Percentiles rank a stretch among this genome's conserved stretches.
Evolutionary conservation across 805 yeast species (phyloP).

Genomic region (Citeromyces matritensis): DNA sequence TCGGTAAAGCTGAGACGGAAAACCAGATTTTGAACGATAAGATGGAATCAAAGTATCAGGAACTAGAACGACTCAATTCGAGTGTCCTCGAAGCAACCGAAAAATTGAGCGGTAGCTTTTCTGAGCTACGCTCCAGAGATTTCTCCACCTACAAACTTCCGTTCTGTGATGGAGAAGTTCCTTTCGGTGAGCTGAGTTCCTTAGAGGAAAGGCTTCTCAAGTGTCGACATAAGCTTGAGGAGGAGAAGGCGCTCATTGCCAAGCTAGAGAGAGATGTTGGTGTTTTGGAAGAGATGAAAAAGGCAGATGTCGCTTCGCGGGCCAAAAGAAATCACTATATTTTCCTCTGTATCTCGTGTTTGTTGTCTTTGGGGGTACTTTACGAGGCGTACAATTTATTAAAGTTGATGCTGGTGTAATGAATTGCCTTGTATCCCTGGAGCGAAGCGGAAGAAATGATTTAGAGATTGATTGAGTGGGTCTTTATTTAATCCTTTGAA

Average conservation of each 20-base stretch:
- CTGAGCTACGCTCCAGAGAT: constrained; percentile 13
- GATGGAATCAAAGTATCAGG: constrained; percentile 10
- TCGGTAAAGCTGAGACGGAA: constrained; percentile 13
- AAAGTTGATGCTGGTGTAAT: too few relatives aligned
- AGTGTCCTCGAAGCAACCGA: constrained; percentile 12
- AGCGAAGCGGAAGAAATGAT: too few relatives aligned
- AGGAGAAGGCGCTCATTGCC: constrained; percentile 4
- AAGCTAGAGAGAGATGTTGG: constrained; percentile 11
- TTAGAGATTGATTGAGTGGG: too few relatives aligned
- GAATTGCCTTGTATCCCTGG: too few relatives aligned
- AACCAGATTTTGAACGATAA: constrained; percentile 12
- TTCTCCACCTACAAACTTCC: constrained; percentile 6
- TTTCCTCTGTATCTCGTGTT: too few relatives aligned
- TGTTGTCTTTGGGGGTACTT: too few relatives aligned
- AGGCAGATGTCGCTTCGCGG: too few relatives aligned
- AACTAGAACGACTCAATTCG: constrained; percentile 11
- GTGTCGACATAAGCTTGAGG: constrained; percentile 3
- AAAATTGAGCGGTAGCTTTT: constrained; percentile 13
- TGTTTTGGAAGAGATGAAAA: constrained; percentile 9
- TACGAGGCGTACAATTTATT: too few relatives aligned
- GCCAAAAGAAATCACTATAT: too few relatives aligned
- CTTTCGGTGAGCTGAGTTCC: constrained; percentile 13
- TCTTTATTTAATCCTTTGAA: too few relatives aligned
- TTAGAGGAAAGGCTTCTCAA: constrained; percentile 4
- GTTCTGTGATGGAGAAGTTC: constrained; percentile 3